Base-by-base conservation (phyloP, 352 stramenopile species). In the Paralagenidium karlingii region DNA sequence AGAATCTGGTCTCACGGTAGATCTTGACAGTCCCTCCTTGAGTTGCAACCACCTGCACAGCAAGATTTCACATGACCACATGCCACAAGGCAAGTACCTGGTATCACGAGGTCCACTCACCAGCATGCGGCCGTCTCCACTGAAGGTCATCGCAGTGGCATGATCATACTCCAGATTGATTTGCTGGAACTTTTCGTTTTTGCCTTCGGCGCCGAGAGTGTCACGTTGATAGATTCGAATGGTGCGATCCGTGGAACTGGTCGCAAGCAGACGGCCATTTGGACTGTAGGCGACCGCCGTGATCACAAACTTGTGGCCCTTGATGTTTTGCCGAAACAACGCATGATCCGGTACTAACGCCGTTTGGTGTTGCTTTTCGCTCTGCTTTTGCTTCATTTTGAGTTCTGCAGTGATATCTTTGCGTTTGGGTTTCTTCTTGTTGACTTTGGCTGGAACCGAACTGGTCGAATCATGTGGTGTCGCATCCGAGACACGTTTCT, bases 131-230 rank as follows among this genome's bases (percentile, higher is more conserved):
- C 75, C 75, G 27, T 89, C 75, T 0, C 62, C 76, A 48, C 71
- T 86, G 38, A 89, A 89, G 25, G 48, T 73, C 47, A 85, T 62
- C 7, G 75, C 68, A 0, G 75, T 85, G 2, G 51, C 75, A 40
- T 89, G 66, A 36, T 89, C 75, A 45, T 86, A 89, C 48, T 85
- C 71, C 22, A 83, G 77, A 30, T 63, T 69, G 47, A 89, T 83
- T 19, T 60, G 52, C 34, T 83, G 68, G 24, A 64, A 40, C 22
- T 65, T 65, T 12, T 65, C 53, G 48, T 76, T 78, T 45, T 82
- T 77, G 40, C 78, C 63, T 8, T 53, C 55, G n/a, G n/a, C n/a
- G n/a, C n/a, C n/a, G 12, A 89, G 51, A 15, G 58, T 62, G 6
- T 83, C 75, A 32, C 75, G 68, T 37, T 77, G 53, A 27, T 82